phyloP scores from a whole-genome alignment of 1,284 basidiomycete genomes.

The Phylloboletellus chloephorus region DNA sequence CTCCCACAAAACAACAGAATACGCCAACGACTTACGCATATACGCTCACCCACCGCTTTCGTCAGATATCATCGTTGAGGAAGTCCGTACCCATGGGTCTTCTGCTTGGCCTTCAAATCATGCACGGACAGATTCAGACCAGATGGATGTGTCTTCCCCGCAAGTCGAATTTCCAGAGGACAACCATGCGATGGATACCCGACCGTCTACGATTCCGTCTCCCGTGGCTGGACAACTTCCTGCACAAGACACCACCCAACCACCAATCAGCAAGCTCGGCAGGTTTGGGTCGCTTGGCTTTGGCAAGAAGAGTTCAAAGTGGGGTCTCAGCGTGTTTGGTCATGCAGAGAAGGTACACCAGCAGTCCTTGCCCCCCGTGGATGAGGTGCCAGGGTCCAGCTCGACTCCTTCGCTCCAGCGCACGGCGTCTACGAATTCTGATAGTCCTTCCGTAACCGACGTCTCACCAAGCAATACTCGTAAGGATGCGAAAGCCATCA shows the following conservation, averaged over 20 bases:
- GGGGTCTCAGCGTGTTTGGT: constrained; percentile 71
- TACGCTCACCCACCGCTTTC: constrained; percentile 26
- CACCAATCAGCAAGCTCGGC: constrained; percentile 46
- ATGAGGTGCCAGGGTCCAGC: constrained; percentile 55
- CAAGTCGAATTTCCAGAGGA: constrained; percentile 41
- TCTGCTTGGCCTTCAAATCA: constrained; percentile 28
- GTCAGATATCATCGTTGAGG: constrained; percentile 37
- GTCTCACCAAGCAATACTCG: constrained; percentile 40
- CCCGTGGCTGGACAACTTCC: constrained; percentile 28
- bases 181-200: constrained; percentile 44
- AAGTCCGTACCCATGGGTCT: constrained; percentile 32
- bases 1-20: constrained; percentile 36
- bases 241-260: constrained; percentile 29
- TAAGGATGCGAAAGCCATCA: constrained; percentile 77
- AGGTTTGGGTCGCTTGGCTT: constrained; percentile 53
- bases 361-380: constrained; percentile 59
- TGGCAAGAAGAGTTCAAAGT: constrained; percentile 61
- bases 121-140: constrained; percentile 45
- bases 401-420: constrained; percentile 75
- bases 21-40: constrained; percentile 31
- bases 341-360: constrained; percentile 64
- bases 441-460: constrained; percentile 60
- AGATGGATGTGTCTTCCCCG: constrained; percentile 54
- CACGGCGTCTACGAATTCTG: constrained; percentile 76
- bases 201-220: constrained; percentile 47